Base-by-base conservation (phyloP, 257 asterid genomes). In the Scutellaria minor region DNA sequence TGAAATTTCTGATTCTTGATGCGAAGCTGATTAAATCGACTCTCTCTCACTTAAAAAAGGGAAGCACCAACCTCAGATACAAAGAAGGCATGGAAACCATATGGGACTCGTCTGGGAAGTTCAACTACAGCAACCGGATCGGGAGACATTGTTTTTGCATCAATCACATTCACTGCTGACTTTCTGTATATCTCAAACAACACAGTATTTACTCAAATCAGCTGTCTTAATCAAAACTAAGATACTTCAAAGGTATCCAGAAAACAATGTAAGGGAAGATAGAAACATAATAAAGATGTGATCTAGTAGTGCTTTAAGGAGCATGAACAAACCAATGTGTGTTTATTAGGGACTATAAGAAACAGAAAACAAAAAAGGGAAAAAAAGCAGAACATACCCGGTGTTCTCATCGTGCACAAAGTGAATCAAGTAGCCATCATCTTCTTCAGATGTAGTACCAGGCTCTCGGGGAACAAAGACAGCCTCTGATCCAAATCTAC, bases 401-500 rank as follows among this genome's bases (percentile, higher is more conserved):
- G 97, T 87, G 61, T 79, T 85, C 83, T 89, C 99, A 74, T 95
- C 92, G 73, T 92, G 96, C 31, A 56, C 86, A 59, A 95, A 95
- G 96, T 85, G 88, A 74, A 95, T 95, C 88, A 95, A 84, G 91
- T 92, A 92, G 76, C 99, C 99, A 79, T 90, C 96, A 13, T 95
- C 99, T 85, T 95, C 99, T 80, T 91, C 99, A 68, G 95, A 81
- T 46, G 80, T 48, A 35, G 77, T 81, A 15, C 92, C 97, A 76
- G 93, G 83, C 78, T 84, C 81, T 14, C 87, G 86, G 3, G 98
- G 97, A 75, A 95, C 91, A 76, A 91, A 92, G 27, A 95, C 62
- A 59, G 99, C 98, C 83, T 95, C 99, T 10, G 99, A 95, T 73
- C 99, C 99, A 75, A 87, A 95, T 79, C 90, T 85, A 67, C 95